Percentiles rank a stretch among this genome's conserved stretches.
Conservation (phyloP, 345 rosid genomes). For the Limnanthes douglasii region DNA sequence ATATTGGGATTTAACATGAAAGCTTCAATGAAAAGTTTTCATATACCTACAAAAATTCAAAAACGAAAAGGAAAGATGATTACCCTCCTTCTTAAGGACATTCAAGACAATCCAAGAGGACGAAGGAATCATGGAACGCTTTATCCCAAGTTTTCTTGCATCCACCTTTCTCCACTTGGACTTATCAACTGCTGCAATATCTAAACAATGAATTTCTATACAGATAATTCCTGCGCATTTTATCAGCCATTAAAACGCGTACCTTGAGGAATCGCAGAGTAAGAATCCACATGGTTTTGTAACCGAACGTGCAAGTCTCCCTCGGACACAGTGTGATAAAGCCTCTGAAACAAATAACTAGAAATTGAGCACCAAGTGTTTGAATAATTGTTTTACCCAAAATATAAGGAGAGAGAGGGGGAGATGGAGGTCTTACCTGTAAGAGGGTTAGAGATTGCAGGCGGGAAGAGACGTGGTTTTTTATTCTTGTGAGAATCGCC, state of each 20-base stretch:
- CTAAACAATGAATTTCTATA: neutral
- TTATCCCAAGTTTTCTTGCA: slow-evolving; percentile 29
- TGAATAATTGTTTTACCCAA: slow-evolving; percentile 19
- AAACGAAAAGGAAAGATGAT: slow-evolving; percentile 1
- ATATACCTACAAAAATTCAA: neutral
- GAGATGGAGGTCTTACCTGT: slow-evolving; percentile 22
- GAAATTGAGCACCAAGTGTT: slow-evolving; percentile 14
- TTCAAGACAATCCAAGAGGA: slow-evolving; percentile 42
- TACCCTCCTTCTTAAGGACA: slow-evolving; percentile 36
- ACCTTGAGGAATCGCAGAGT: slow-evolving; percentile 14
- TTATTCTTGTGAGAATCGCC: slow-evolving; percentile 24
- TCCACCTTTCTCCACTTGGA: slow-evolving; percentile 51
- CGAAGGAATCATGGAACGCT: slow-evolving; percentile 28
- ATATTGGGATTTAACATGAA: too few relatives aligned
- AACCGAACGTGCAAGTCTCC: too few relatives aligned
- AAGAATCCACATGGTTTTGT: slow-evolving; percentile 14
- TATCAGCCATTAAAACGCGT: neutral
- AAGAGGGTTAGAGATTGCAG: slow-evolving; percentile 22
- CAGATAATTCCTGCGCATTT: slow-evolving; percentile 3
- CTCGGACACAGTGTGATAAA: slow-evolving; percentile 17
- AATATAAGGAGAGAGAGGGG: neutral
- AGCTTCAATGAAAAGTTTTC: neutral
- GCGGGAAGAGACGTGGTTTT: slow-evolving; percentile 14
- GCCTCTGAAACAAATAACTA: slow-evolving; percentile 21
- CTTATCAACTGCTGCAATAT: slow-evolving; percentile 20